phyloP scores from a whole-genome alignment of 139 green algal genomes.

The Pleodorina starrii region DNA sequence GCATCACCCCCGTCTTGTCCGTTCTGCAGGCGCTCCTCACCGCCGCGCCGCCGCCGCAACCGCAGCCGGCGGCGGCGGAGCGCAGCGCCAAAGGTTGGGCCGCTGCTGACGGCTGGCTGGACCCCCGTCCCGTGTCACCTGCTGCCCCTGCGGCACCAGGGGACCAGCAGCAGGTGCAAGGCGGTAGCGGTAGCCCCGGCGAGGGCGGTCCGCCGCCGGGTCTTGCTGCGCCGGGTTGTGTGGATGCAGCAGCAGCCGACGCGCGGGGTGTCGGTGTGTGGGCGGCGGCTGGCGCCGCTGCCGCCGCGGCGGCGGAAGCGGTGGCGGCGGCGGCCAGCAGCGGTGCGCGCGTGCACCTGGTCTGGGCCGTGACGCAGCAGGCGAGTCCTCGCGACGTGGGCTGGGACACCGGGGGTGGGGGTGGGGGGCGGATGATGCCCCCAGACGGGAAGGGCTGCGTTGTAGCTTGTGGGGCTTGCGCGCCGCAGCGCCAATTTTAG shows the following conservation, averaged over 20 bases:
- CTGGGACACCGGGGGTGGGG: no score
- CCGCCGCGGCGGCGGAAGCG: neutral
- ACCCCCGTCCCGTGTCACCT: neutral
- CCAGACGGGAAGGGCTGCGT: no score
- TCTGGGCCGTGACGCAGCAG: constrained; percentile 41
- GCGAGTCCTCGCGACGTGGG: no score
- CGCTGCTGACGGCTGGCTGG: neutral
- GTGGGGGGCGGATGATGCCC: no score
- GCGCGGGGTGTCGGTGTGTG: no score
- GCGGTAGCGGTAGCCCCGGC: no score
- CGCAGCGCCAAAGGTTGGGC: neutral
- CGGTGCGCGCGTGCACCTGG: constrained; percentile 4
- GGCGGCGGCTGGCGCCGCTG: neutral
- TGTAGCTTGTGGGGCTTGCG: no score
- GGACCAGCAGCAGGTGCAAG: neutral
- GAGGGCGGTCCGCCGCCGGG: no score
- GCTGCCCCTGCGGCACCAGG: no score
- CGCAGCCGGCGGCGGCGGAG: neutral
- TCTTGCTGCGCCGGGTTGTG: no score
- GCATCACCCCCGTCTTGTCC: constrained; percentile 32
- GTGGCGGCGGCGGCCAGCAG: neutral
- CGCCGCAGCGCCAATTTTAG: no score
- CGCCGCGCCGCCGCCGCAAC: neutral
- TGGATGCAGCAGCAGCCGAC: no score
- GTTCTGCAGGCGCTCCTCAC: constrained; percentile 26